Conservation (phyloP, 768 basidiomycete genomes). For the Tephrocybe sp. region DNA sequence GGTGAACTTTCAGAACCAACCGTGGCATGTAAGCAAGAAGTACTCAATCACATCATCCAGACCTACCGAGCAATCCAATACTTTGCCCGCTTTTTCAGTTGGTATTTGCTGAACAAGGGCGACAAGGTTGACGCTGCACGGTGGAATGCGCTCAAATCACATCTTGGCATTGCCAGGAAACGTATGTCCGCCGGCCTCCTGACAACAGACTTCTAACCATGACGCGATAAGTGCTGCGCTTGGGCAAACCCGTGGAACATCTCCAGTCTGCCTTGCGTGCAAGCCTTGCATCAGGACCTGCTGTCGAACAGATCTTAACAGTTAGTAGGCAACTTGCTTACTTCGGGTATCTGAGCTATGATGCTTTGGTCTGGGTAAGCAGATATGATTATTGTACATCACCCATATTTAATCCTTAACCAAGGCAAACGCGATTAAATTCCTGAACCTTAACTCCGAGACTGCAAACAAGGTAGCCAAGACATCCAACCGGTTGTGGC, state of each 20-base stretch:
- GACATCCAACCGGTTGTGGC: slow-evolving; percentile 82
- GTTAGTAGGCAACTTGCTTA: slow-evolving; percentile 86
- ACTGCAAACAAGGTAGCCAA: slow-evolving; percentile 60
- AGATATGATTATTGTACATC: not conserved
- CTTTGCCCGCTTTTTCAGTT: slow-evolving; percentile 85
- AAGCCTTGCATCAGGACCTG: slow-evolving; percentile 49
- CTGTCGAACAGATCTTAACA: slow-evolving; percentile 73
- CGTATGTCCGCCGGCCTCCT: slow-evolving; percentile 44
- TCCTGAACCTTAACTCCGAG: slow-evolving; percentile 59
- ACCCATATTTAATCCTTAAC: not conserved
- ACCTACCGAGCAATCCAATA: slow-evolving; percentile 91
- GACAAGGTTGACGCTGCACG: slow-evolving; percentile 68
- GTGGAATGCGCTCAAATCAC: slow-evolving; percentile 84
- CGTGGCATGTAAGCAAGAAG: not conserved
- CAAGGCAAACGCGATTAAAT: slow-evolving; percentile 70
- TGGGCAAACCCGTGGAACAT: slow-evolving; percentile 94
- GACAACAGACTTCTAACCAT: slow-evolving; percentile 4
- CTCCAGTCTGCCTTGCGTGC: slow-evolving; percentile 86
- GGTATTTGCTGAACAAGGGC: slow-evolving; percentile 72
- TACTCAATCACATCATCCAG: slow-evolving; percentile 37
- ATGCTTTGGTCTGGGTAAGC: slow-evolving; percentile 84
- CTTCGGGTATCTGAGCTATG: slow-evolving; percentile 83
- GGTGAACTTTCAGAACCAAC: slow-evolving; percentile 44
- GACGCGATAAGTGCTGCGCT: slow-evolving; percentile 68
- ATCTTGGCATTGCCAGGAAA: slow-evolving; percentile 84